These are phyloP conservation scores for Globisporangium irregulare DNA, from an alignment of 352 stramenopile species.

Conservation along the genomic window DNA sequence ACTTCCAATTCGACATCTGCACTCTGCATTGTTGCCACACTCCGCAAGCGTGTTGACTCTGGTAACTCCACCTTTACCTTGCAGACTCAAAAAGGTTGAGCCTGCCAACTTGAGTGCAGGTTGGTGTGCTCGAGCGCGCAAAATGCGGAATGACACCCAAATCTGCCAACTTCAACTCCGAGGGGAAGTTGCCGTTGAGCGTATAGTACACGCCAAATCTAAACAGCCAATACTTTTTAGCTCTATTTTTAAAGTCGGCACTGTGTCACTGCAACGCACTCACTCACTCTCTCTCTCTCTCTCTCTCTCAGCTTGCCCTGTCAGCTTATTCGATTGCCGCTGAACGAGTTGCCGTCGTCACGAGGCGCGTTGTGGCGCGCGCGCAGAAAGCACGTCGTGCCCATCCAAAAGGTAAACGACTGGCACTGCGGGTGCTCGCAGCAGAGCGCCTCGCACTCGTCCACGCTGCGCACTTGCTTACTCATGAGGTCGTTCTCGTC, in stretches of 20 bases:
- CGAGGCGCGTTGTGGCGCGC: constrained; percentile 36
- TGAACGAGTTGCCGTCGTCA: constrained; percentile 55
- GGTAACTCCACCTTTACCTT: not conserved
- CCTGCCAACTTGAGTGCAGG: not conserved
- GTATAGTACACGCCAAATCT: constrained; percentile 25
- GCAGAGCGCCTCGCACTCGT: constrained; percentile 67
- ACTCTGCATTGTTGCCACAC: not conserved
- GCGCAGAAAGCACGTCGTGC: constrained; percentile 67
- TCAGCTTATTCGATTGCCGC: constrained; percentile 38
- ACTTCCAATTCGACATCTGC: not conserved
- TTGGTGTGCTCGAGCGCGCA: constrained; percentile 3
- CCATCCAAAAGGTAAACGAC: constrained; percentile 73
- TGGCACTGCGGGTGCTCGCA: constrained; percentile 54
- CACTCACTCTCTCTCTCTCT: constrained; percentile 7
- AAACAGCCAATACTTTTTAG: constrained; percentile 15
- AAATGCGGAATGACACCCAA: constrained; percentile 14
- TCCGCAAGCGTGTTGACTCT: not conserved
- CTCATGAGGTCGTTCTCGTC: constrained; percentile 63
- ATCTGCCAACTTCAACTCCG: constrained; percentile 32
- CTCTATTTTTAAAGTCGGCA: not conserved
- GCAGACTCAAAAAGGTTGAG: constrained; percentile 8
- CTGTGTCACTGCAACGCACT: not conserved
- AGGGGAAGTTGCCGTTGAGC: constrained; percentile 16
- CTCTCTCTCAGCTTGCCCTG: not conserved
- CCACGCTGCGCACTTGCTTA: constrained; percentile 44